Base-by-base conservation (phyloP, 2,329 filamentous ascomycete species). In the Fusarium longipes region DNA sequence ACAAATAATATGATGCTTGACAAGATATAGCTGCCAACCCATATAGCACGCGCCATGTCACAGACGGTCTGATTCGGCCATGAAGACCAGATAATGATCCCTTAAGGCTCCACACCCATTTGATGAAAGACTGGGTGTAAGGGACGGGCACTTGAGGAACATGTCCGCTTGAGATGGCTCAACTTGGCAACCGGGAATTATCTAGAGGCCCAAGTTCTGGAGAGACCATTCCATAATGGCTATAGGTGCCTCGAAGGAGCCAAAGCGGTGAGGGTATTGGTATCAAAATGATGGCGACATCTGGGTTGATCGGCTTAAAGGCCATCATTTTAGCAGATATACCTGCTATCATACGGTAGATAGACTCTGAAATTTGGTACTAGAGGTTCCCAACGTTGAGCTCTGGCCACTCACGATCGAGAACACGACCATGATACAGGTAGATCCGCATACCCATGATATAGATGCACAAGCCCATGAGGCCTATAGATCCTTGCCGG, bases 381-480 rank as follows among this genome's bases (percentile, higher is more conserved):
- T 17, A 22, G 27, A 33, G 25, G 36, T 36, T 15, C 18, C 24
- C n/a, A 24, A 39, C 18, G 29, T 36, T 29, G 33, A 45, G 20
- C 24, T 62, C 36, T 39, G 39, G 8, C 65, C 65, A 68, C 35
- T 68, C 39, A 65, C 39, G 57, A 24, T 20, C 24, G 33, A 68
- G 47, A 17, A 68, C 40, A 44, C 25, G 65, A 51, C 65, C 65
- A 68, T 66, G 65, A 47, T 47, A 33, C 30, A 33, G 11, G 51
- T 32, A 18, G 22, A 25, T 39, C 12, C 22, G 30, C 22, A 17
- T 40, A 15, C 24, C 39, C 22, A 27, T 25, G 39, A 15, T 40
- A 52, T 32, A 15, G 20, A 40, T 42, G 38, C 25, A 50, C 22
- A 43, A 62, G 30, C 9, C 35, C 20, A 40, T 30, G 44, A 27